phyloP scores from a whole-genome alignment of 345 rosid genomes.

The Sonneratia caseolaris region DNA sequence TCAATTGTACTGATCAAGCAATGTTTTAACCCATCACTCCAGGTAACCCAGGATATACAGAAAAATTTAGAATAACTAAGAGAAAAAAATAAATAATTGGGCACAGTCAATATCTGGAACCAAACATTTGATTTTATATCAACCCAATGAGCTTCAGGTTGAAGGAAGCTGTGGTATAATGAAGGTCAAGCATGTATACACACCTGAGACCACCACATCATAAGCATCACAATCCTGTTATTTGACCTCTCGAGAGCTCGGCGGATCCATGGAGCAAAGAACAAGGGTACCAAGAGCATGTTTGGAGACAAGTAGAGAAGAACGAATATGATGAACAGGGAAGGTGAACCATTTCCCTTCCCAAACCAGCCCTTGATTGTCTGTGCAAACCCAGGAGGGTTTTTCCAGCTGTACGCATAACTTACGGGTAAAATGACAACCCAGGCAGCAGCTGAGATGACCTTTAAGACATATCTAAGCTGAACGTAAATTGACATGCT shows the following conservation, averaged over 20 bases:
- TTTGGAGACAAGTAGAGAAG: conserved; percentile 86
- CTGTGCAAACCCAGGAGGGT: conserved; percentile 89
- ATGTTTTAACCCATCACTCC: neutral
- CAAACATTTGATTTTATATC: neutral
- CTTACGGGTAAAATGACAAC: conserved; percentile 85
- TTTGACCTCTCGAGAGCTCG: conserved; percentile 92
- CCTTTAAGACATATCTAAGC: conserved; percentile 88
- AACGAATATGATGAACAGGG: conserved; percentile 74
- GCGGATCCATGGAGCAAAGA: conserved; percentile 83
- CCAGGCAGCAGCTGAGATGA: conserved; percentile 91
- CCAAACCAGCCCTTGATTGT: conserved; percentile 97
- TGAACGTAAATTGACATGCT: conserved; percentile 88
- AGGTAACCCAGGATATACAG: neutral
- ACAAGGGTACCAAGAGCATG: conserved; percentile 71
- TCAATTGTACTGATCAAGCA: neutral
- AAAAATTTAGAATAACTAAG: neutral
- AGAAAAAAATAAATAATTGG: neutral
- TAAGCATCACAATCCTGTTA: conserved; percentile 75
- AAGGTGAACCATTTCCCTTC: conserved; percentile 49
- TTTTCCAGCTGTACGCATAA: conserved; percentile 83
- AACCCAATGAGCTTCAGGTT: neutral
- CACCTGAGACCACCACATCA: conserved; percentile 99
- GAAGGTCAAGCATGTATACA: neutral
- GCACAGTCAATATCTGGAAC: neutral
- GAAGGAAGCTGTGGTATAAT: conserved; percentile 1